phyloP scores from a whole-genome alignment of 495 filamentous ascomycete species.

The Aspergillus cavernicola region DNA sequence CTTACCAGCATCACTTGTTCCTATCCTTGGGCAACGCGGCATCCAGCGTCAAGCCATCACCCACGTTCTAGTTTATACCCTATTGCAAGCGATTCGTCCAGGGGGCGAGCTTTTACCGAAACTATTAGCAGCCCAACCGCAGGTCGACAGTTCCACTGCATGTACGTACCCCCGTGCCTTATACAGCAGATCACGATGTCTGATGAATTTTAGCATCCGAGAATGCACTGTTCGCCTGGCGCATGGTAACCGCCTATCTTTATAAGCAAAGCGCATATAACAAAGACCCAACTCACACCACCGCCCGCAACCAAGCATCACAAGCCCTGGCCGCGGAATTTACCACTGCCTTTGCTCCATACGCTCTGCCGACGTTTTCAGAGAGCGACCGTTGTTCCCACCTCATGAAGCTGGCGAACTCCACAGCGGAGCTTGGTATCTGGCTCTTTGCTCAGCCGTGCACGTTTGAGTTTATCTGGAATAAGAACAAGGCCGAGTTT shows the following conservation, averaged over 20 bases:
- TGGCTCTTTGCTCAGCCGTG: conserved; percentile 31
- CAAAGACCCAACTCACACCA: background rate
- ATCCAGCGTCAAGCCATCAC: conserved; percentile 19
- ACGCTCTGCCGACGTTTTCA: conserved; percentile 12
- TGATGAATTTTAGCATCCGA: conserved; percentile 2
- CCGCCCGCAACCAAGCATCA: background rate
- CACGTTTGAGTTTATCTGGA: conserved; percentile 21
- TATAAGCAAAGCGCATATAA: background rate
- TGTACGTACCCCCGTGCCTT: background rate
- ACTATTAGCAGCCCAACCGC: conserved; percentile 6
- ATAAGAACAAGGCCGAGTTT: background rate
- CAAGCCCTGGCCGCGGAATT: conserved; percentile 16
- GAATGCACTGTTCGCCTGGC: conserved; percentile 21
- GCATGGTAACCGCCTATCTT: conserved; percentile 25
- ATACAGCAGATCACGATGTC: too few relatives aligned
- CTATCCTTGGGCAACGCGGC: conserved; percentile 13
- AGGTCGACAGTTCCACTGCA: background rate
- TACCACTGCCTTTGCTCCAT: conserved; percentile 19
- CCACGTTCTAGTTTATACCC: conserved; percentile 15
- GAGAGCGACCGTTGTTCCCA: conserved; percentile 16
- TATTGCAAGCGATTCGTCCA: conserved; percentile 19
- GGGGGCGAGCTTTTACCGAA: conserved; percentile 17
- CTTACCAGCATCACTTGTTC: conserved; percentile 8
- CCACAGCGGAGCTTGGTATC: conserved; percentile 18
- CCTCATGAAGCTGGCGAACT: conserved; percentile 16